Evolutionary conservation across 1,284 basidiomycete species (phyloP).

Genomic region (Pulveroboletus ridleyi): DNA sequence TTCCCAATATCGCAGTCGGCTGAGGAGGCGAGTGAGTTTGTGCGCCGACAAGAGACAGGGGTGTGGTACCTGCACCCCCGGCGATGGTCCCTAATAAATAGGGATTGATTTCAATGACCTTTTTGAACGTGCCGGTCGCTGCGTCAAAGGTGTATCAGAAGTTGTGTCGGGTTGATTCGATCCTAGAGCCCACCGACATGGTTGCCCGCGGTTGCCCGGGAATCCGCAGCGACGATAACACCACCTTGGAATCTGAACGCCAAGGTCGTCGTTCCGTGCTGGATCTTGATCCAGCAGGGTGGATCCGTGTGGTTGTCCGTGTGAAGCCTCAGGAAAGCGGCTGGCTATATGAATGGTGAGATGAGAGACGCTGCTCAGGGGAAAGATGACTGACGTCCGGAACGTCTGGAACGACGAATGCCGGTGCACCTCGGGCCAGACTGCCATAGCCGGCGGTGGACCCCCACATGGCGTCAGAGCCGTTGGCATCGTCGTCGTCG

Average conservation of each 20-base stretch:
- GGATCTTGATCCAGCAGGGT: slow-evolving; percentile 95
- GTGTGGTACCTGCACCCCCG: slow-evolving; percentile 87
- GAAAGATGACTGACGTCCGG: slow-evolving; percentile 65
- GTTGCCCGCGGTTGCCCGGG: slow-evolving; percentile 95
- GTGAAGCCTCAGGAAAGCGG: slow-evolving; percentile 87
- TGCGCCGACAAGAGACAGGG: slow-evolving; percentile 13
- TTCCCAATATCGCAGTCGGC: slow-evolving; percentile 97
- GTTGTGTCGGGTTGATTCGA: slow-evolving; percentile 4
- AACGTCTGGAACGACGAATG: slow-evolving; percentile 74
- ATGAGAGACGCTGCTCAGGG: slow-evolving; percentile 1
- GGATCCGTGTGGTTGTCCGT: slow-evolving; percentile 96
- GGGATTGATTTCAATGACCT: slow-evolving; percentile 99
- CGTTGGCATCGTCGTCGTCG: slow-evolving; percentile 66
- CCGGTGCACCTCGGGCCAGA: slow-evolving; percentile 70
- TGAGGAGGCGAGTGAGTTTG: slow-evolving; percentile 36
- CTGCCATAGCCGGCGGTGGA: slow-evolving; percentile 83
- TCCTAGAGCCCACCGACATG: slow-evolving; percentile 80
- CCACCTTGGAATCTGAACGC: slow-evolving; percentile 98
- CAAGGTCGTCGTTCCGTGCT: slow-evolving; percentile 98
- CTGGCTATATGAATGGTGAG: slow-evolving; percentile 64
- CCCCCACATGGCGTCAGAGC: slow-evolving; percentile 77
- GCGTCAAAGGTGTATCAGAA: slow-evolving; percentile 13
- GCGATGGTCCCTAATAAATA: slow-evolving; percentile 99
- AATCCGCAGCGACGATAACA: slow-evolving; percentile 98
- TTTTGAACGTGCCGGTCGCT: slow-evolving; percentile 97